Evolutionary conservation across 495 filamentous ascomycete species (phyloP).

Genomic region (Penicillium bovifimosum): DNA sequence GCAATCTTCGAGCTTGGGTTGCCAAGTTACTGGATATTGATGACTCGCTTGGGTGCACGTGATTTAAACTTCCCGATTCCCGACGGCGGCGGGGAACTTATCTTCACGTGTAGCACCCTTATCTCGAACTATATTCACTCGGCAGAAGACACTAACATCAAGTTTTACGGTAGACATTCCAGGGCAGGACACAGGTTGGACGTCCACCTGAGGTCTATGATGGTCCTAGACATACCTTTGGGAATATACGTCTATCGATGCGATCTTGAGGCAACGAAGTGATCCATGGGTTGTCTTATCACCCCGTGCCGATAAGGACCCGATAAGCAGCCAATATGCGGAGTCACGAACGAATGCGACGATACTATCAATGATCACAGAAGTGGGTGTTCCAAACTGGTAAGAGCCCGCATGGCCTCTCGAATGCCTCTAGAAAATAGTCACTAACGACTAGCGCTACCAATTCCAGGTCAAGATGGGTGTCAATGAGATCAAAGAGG

Average conservation of each 20-base stretch:
- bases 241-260: too few relatives aligned
- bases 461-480: slow-evolving; percentile 4
- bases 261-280: too few relatives aligned
- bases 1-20: not conserved
- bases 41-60: slow-evolving; percentile 24
- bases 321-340: slow-evolving; percentile 3
- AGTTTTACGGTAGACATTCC: too few relatives aligned
- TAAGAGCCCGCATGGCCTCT: not conserved
- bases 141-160: too few relatives aligned
- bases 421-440: not conserved
- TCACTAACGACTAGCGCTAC: too few relatives aligned
- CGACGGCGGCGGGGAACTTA: slow-evolving; percentile 26
- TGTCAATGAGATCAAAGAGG: slow-evolving; percentile 9
- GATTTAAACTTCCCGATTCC: slow-evolving; percentile 21
- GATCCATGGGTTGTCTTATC: not conserved
- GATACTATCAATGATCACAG: not conserved
- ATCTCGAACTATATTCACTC: too few relatives aligned
- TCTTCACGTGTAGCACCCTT: slow-evolving; percentile 16
- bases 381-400: not conserved
- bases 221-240: too few relatives aligned
- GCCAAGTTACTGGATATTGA: not conserved
- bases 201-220: too few relatives aligned
- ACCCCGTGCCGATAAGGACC: not conserved
- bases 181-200: too few relatives aligned
- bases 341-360: not conserved